Base-by-base conservation (phyloP, 1,284 basidiomycete genomes). In the Ustilago bromivora region DNA sequence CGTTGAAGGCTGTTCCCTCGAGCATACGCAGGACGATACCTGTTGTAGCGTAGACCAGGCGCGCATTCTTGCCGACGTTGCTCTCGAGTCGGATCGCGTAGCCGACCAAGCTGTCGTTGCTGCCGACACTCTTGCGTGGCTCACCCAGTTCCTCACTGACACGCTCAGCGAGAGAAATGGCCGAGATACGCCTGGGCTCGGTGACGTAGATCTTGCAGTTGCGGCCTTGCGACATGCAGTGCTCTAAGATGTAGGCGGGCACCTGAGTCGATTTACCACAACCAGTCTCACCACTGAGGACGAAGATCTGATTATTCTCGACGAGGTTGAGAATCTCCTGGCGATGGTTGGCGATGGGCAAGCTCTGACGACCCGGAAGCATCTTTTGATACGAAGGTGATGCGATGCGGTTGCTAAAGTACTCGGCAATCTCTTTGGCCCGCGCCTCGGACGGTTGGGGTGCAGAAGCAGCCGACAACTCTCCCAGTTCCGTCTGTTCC, bases 241-340 rank as follows among this genome's bases (percentile, higher is more conserved):
- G 91, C 86, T 99, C 97, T 10, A 99, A 89, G 70, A 99, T 93
- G 88, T 95, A 99, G 0, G 94, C 90, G 1, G 97, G 97, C 4
- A 99, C 90, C 88, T 99, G 97, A 0, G 97, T 99, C 1, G 96
- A 98, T 88, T 99, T 99, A 15, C 96, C 97, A 82, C 95, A 99
- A 80, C 97, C 97, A 5, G 97, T 99, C 88, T 99, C 97, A 52
- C 97, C 97, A 82, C 95, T 96, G 0, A 99, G 89, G 0, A 99
- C 95, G 46, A 98, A 89, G 17, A 98, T 90, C 83, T 97, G 96
- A 6, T 92, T 91, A n/a, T 88, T 87, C 55, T 93, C 91, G 53
- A 99, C 87, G 0, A 90, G 89, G 6, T 90, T 88, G 23, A 94
- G 88, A 61, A 99, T 97, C 54, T 91, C 87, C 4, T 92, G 86